Evolutionary conservation across 495 filamentous ascomycete genomes (phyloP).

Genomic region (Aspergillus saccharolyticus): DNA sequence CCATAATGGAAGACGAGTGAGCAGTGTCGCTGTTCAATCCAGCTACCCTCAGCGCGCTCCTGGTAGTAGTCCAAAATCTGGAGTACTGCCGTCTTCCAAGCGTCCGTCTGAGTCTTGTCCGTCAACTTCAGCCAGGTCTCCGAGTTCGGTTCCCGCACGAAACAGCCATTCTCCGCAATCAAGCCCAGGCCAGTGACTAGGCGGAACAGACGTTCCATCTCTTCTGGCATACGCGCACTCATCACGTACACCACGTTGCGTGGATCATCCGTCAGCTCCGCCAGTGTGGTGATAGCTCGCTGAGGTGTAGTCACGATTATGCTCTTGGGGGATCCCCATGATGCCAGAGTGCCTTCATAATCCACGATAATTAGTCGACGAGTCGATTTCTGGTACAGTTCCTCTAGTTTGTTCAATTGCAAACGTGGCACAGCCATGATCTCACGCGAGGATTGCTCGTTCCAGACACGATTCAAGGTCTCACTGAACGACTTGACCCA

Average conservation of each 20-base stretch:
- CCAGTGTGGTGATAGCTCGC: slow-evolving; percentile 72
- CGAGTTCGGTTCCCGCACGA: slow-evolving; percentile 64
- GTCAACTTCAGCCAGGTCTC: slow-evolving; percentile 69
- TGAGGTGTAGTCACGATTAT: slow-evolving; percentile 81
- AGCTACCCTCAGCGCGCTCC: slow-evolving; percentile 79
- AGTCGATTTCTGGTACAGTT: slow-evolving; percentile 57
- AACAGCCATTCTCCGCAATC: slow-evolving; percentile 91
- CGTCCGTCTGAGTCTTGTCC: slow-evolving; percentile 56
- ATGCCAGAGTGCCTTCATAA: slow-evolving; percentile 86
- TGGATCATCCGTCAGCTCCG: slow-evolving; percentile 69
- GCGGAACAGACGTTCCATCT: slow-evolving; percentile 80
- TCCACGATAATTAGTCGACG: slow-evolving; percentile 82
- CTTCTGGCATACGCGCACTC: slow-evolving; percentile 78
- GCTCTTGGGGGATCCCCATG: slow-evolving; percentile 71
- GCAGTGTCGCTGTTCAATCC: slow-evolving; percentile 81
- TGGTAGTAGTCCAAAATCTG: slow-evolving; percentile 80
- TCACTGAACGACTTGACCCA: slow-evolving; percentile 74
- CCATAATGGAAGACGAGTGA: slow-evolving; percentile 85
- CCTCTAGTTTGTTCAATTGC: slow-evolving; percentile 55
- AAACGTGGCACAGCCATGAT: slow-evolving; percentile 80
- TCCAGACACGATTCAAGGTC: slow-evolving; percentile 64
- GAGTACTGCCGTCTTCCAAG: slow-evolving; percentile 73
- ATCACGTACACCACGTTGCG: slow-evolving; percentile 89
- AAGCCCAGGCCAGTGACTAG: slow-evolving; percentile 72
- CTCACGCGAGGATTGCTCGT: slow-evolving; percentile 76